Conservation (phyloP, 208 protist genomes). For the Leishmania major region DNA sequence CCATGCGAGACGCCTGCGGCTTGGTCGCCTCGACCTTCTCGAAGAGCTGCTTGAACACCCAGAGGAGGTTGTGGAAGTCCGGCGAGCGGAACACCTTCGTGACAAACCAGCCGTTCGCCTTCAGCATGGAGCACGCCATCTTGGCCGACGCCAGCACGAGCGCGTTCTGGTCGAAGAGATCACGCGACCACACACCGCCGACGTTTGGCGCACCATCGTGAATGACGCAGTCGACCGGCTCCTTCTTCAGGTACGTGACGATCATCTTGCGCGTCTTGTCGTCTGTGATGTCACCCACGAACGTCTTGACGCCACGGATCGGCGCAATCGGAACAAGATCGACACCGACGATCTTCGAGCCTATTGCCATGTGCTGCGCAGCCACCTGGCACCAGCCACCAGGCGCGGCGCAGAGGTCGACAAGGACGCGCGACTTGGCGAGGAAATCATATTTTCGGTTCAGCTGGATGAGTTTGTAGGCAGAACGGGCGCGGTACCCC, state of each 20-base stretch:
- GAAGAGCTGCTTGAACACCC: constrained; percentile 98
- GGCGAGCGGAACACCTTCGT: constrained; percentile 99
- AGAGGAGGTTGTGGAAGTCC: constrained; percentile 98
- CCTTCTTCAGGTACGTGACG: constrained; percentile 93
- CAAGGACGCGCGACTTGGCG: constrained; percentile 78
- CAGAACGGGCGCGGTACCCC: constrained; percentile 97
- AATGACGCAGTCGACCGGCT: constrained; percentile 95
- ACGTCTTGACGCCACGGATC: constrained; percentile 96
- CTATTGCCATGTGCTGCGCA: constrained; percentile 97
- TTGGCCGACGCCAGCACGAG: constrained; percentile 95
- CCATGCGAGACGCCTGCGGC: constrained; percentile 96
- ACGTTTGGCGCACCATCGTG: constrained; percentile 99
- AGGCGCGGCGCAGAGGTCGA: constrained; percentile 98
- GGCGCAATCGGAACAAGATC: constrained; percentile 98
- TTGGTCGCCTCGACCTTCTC: constrained; percentile 98
- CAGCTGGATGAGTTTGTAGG: constrained; percentile 99
- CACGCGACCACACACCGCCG: constrained; percentile 97
- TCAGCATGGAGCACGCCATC: constrained; percentile 96
- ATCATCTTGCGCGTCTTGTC: constrained; percentile 96
- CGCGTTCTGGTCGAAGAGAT: constrained; percentile 98
- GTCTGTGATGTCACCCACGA: constrained; percentile 99
- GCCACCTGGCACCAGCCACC: constrained; percentile 97
- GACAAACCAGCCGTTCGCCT: constrained; percentile 95
- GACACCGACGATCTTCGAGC: constrained; percentile 96
- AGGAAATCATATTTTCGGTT: constrained; percentile 99